Conservation (phyloP, 805 yeast species). For the Saccharomycopsis amapae region DNA sequence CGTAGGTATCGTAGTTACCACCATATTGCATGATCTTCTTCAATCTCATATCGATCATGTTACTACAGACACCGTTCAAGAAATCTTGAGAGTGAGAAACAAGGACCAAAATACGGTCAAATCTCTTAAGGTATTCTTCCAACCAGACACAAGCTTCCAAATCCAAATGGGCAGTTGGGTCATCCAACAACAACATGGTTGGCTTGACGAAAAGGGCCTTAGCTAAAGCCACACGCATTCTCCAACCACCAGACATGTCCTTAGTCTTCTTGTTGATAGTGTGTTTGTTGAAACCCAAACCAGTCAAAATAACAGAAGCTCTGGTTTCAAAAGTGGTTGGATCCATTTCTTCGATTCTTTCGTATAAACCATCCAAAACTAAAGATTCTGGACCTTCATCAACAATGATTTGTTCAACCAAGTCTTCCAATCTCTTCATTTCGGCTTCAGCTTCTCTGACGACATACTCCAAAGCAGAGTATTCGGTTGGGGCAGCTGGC, state of each 20-base stretch:
- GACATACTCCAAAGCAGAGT: conserved; percentile 89
- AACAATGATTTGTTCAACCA: conserved; percentile 82
- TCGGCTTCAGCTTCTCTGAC: conserved; percentile 94
- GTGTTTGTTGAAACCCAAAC: conserved; percentile 88
- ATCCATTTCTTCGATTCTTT: conserved; percentile 93
- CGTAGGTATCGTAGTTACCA: conserved; percentile 97
- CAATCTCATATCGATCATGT: conserved; percentile 96
- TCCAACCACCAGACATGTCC: conserved; percentile 99
- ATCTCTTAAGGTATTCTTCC: conserved; percentile 93
- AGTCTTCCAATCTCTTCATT: conserved; percentile 82
- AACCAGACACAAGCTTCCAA: conserved; percentile 99
- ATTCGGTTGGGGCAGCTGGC: conserved; percentile 94
- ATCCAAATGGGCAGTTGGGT: conserved; percentile 99
- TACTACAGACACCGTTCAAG: conserved; percentile 96
- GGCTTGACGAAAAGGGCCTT: conserved; percentile 98
- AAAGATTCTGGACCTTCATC: conserved; percentile 93
- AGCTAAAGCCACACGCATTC: conserved; percentile 98
- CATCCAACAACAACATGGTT: conserved; percentile 87
- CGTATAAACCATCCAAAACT: conserved; percentile 79
- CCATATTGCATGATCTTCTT: conserved; percentile 72
- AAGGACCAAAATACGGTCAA: conserved; percentile 85
- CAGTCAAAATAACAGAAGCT: conserved; percentile 91
- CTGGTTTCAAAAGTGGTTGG: conserved; percentile 93
- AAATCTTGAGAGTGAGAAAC: conserved; percentile 99
- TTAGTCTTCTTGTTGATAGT: conserved; percentile 92